Base-by-base conservation (phyloP, 192 early-diverging fungal species). In the Linnemannia elongata region DNA sequence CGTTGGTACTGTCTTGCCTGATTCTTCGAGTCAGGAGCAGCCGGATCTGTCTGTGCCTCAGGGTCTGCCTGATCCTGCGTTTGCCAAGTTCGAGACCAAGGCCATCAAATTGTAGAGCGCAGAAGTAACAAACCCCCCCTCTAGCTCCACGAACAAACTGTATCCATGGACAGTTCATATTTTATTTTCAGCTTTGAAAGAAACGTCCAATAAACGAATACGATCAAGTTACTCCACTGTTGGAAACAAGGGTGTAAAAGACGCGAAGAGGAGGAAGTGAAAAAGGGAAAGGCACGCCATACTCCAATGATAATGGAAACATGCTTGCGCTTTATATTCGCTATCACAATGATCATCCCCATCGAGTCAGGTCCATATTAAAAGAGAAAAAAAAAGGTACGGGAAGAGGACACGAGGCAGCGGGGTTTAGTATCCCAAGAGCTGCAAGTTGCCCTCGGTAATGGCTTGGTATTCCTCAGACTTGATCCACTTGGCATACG, bases 401-500 rank as follows among this genome's bases (percentile, higher is more conserved):
- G n/a, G 6, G 20, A 17, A 20, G 49, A 52, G 38, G 38, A 20
- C 3, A 72, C 20, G 70, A 72, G 22, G 27, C 35, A 24, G 70
- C 9, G 20, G 39, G 39, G 3, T 30, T 68, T 70, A 81, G n/a
- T 78, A 77, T 3, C 82, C 82, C 13, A 83, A 27, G 35, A 78
- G 68, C 22, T 36, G 57, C 70, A 78, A 6, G 27, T 78, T 83
- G 9, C 72, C 71, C 45, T 77, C 71, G 5, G 44, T 24, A 44
- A 74, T 38, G 18, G 13, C 30, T 27, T 77, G n/a, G 27, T 77
- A 78, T 1, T 54, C 45, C 36, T 83, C 74, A 13, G 82, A 74
- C n/a, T 74, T 57, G 42, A 42, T 41, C 82, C 82, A 83, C 72
- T 69, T 72, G 9, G 68, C 76, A 27, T 72, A 83, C 4, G 82